Evolutionary conservation across 768 basidiomycete genomes (phyloP), one percentile per base, ranked within the genome.

Genomic region (Trametes elegans): DNA sequence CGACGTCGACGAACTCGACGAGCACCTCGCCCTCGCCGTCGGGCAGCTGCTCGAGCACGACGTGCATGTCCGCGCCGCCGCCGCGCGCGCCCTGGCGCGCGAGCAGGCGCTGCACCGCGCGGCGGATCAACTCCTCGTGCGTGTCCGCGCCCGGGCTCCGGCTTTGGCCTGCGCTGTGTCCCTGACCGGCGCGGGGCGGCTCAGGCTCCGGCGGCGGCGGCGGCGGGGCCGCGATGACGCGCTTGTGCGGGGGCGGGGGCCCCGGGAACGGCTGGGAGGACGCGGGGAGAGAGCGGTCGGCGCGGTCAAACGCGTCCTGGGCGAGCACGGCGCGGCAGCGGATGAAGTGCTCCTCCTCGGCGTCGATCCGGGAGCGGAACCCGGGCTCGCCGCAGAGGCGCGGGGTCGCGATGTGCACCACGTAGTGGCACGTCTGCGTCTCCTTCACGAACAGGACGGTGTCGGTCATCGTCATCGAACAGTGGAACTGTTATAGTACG

Each of bases 391-490:
- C 83, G 66, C 97, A 98, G 18, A 99, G 78, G 51, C 93, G 88
- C 29, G 97, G 95, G 0, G 96, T 97, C 69, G 98, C 90, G 54
- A 98, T 85, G 60, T 98, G 88, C 46, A 98, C 78, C 40, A 97
- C 85, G 69, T 99, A 98, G 59, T 89, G 85, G 72, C 97, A 99
- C 34, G 90, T 95, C 68, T 89, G 89, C 31, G 92, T 80, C 76
- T 97, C 94, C 69, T 95, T 94, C 66, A 98, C 85, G 66, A 94
- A 88, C 49, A 90, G 79, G 63, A 98, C 91, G 31, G 82, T 83
- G 73, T 98, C 94, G 36, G 90, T 83, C 76, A 90, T 92, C 49
- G 90, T 88, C 90, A 93, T 92, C 58, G 92, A 92, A 71, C 94
- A 98, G 71, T 98, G 94, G 69, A 93, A 95, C 90, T 95, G 59